These are phyloP conservation scores for Diaporthe vexans DNA, from an alignment of 2,329 filamentous ascomycete species.

Conservation along the genomic window DNA sequence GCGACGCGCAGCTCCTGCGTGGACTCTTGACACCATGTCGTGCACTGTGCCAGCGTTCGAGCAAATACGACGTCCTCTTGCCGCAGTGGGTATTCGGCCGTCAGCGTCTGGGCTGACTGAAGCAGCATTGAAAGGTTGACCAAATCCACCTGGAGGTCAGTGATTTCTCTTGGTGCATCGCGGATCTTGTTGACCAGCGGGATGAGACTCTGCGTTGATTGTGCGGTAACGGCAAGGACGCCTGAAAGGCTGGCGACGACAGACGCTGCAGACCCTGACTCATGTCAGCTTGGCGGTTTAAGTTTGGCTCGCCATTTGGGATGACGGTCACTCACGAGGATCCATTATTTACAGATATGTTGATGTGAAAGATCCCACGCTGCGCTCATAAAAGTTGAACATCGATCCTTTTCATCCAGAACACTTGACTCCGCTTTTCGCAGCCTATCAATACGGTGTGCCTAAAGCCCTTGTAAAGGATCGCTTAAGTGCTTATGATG, in stretches of 20 bases:
- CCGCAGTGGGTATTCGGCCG: not conserved
- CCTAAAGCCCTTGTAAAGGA: not conserved
- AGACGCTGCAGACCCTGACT: not conserved
- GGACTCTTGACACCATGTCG: conserved; percentile 16
- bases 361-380: not conserved
- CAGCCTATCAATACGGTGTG: not conserved
- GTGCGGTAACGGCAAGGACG: conserved; percentile 6
- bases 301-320: not conserved
- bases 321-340: not conserved
- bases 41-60: conserved; percentile 10
- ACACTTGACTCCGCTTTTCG: not conserved
- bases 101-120: not conserved
- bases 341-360: not conserved
- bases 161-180: conserved; percentile 17
- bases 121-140: not conserved
- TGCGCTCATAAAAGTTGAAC: not conserved
- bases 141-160: conserved; percentile 3
- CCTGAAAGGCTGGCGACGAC: conserved; percentile 9
- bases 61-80: not conserved
- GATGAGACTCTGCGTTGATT: conserved; percentile 13
- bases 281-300: not conserved
- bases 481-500: conserved; percentile 17
- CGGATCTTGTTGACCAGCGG: not conserved
- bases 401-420: conserved; percentile 3
- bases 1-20: not conserved